These are phyloP conservation scores for Candida adriatica DNA, from an alignment of 805 yeast species.

Conservation along the genomic window DNA sequence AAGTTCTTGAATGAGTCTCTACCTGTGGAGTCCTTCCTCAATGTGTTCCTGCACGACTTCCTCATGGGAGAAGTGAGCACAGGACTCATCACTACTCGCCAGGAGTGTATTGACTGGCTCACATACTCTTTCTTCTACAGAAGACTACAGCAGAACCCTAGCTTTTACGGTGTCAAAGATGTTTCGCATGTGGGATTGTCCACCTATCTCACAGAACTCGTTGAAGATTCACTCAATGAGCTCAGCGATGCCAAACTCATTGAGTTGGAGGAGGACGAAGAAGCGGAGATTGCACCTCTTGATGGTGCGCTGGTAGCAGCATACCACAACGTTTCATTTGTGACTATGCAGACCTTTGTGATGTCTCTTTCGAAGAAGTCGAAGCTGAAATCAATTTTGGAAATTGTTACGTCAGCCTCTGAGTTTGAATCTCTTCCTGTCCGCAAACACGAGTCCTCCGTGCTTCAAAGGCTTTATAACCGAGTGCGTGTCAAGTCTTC, in stretches of 20 bases:
- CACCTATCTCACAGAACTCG: conserved; percentile 74
- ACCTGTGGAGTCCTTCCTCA: conserved; percentile 78
- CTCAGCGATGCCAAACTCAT: conserved; percentile 54
- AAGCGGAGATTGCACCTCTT: conserved; percentile 43
- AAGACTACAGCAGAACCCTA: conserved; percentile 75
- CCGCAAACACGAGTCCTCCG: conserved; percentile 49
- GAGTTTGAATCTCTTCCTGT: conserved; percentile 70
- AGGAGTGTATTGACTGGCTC: conserved; percentile 87
- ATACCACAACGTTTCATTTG: conserved; percentile 58
- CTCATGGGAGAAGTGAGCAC: conserved; percentile 70
- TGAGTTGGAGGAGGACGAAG: conserved; percentile 37
- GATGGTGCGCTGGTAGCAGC: conserved; percentile 73
- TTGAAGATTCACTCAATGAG: conserved; percentile 65
- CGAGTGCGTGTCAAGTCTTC: conserved; percentile 57
- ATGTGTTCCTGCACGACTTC: conserved; percentile 53
- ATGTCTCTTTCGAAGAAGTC: conserved; percentile 46
- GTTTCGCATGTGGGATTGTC: conserved; percentile 63
- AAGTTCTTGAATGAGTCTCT: conserved; percentile 67
- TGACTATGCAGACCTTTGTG: conserved; percentile 58
- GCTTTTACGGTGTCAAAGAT: conserved; percentile 76
- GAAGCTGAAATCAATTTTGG: conserved; percentile 55
- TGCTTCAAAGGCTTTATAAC: conserved; percentile 44
- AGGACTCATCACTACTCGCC: conserved; percentile 55
- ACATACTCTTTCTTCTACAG: conserved; percentile 80
- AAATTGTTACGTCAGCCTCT: conserved; percentile 54